Evolutionary conservation across 345 rosid species (phyloP).

Genomic region (Salix purpurea): DNA sequence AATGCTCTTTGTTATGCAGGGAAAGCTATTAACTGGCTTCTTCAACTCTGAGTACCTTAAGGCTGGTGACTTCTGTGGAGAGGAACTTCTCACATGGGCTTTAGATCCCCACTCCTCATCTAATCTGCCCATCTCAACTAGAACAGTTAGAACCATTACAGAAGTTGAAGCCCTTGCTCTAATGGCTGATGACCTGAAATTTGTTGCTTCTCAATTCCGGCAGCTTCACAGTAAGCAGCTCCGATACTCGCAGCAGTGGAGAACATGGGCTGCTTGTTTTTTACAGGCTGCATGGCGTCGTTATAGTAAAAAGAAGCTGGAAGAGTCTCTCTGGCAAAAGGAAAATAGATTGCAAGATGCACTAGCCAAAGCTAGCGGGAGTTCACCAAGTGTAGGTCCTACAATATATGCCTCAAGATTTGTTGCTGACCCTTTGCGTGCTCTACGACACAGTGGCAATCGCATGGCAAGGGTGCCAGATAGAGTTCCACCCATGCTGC

Average conservation of each 20-base stretch:
- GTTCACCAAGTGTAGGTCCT: constrained; percentile 13
- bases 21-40: constrained; percentile 70
- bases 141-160: constrained; percentile 62
- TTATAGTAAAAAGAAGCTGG: constrained; percentile 58
- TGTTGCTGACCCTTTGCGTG: too few relatives aligned
- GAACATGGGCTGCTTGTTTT: constrained; percentile 90
- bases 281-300: constrained; percentile 93
- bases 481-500: constrained; percentile 40
- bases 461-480: too few relatives aligned
- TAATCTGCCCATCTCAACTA: constrained; percentile 78
- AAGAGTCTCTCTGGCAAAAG: constrained; percentile 57
- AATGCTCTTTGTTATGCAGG: constrained; percentile 94
- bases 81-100: constrained; percentile 92
- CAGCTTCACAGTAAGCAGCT: constrained; percentile 85
- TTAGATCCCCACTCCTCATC: constrained; percentile 66
- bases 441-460: too few relatives aligned
- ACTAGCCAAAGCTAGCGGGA: constrained; percentile 54
- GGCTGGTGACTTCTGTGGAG: constrained; percentile 91
- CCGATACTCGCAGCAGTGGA: constrained; percentile 81
- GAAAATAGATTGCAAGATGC: constrained; percentile 77
- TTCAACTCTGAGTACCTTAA: constrained; percentile 65
- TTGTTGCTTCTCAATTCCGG: constrained; percentile 82
- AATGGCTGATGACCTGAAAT: constrained; percentile 72
- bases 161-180: constrained; percentile 93
- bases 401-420: too few relatives aligned